phyloP scores from a whole-genome alignment of 768 basidiomycete genomes.

The Amanita pallidorosea region DNA sequence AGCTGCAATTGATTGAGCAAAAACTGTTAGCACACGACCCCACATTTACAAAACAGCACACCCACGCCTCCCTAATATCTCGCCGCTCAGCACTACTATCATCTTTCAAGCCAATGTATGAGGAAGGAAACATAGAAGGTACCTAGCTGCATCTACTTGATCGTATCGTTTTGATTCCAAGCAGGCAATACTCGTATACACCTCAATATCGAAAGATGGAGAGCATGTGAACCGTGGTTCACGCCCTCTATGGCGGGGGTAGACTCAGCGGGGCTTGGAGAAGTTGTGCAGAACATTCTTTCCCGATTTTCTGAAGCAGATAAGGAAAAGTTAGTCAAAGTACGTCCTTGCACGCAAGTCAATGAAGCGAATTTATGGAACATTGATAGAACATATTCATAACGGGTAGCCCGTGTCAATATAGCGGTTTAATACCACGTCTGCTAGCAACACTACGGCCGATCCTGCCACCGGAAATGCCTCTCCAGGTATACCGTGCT shows the following conservation, averaged over 20 bases:
- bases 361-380: neutral
- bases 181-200: conserved; percentile 69
- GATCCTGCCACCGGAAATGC: conserved; percentile 74
- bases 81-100: conserved; percentile 79
- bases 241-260: conserved; percentile 90
- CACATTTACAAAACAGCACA: conserved; percentile 70
- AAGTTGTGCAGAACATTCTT: conserved; percentile 80
- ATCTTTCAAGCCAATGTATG: conserved; percentile 74
- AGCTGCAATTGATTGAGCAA: conserved; percentile 65
- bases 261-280: conserved; percentile 91
- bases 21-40: conserved; percentile 81
- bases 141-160: neutral
- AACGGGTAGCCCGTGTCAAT: conserved; percentile 70
- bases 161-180: neutral
- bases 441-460: conserved; percentile 72
- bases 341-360: conserved; percentile 18
- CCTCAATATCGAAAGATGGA: conserved; percentile 81
- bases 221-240: conserved; percentile 89
- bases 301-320: conserved; percentile 58
- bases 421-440: conserved; percentile 59
- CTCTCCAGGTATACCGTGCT: conserved; percentile 53
- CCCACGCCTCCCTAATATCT: conserved; percentile 66
- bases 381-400: conserved; percentile 71
- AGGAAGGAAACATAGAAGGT: conserved; percentile 66
- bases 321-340: conserved; percentile 66